Evolutionary conservation across 805 yeast species (phyloP), one percentile per base, ranked within the genome.

Genomic region (Torulaspora microellipsoides): DNA sequence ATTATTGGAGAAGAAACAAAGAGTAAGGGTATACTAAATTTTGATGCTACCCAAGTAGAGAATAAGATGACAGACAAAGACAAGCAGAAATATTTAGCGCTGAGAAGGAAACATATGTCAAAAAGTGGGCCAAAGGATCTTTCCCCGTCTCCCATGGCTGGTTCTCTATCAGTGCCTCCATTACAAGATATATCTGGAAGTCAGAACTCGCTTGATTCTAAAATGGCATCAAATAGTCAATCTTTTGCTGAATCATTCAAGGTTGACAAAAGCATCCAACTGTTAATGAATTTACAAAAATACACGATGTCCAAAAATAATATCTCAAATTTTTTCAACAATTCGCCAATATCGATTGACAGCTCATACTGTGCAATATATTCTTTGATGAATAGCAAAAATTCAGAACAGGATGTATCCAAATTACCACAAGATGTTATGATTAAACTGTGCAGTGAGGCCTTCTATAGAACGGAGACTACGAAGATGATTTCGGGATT

Each of bases 381-480:
- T 60, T 77, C 82, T 23, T 71, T 91, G 46, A 81, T 84, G 27
- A 65, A 69, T 32, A 80, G 82, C 56, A 81, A 81, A 38, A 67
- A 86, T 45, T 73, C 78, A 27, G 73, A 73, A 31, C 83, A 87
- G 58, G 91, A 91, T 60, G 76, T 87, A 43, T 72, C 86, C 2
- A 67, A 77, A 8, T 67, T 93, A 7, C 83, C 93, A 4, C 75
- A 75, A 15, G 78, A 79, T 39, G 70, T 83, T 1, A 73, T 89
- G 43, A 74, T 58, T 73, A 15, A 73, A 77, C 35, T 81, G 83
- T 74, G 86, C 83, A 12, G 68, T 77, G 43, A 75, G 77, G 88
- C 95, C 0, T 68, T 93, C 43, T 68, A 72, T 13, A 74, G 74
- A 34, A 76, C 78, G 0, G 75, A 77, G 38, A 66, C 73, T 0